These are phyloP conservation scores for Helotiales sp. DNA, from an alignment of 2,329 filamentous ascomycete genomes.

Conservation along the genomic window DNA sequence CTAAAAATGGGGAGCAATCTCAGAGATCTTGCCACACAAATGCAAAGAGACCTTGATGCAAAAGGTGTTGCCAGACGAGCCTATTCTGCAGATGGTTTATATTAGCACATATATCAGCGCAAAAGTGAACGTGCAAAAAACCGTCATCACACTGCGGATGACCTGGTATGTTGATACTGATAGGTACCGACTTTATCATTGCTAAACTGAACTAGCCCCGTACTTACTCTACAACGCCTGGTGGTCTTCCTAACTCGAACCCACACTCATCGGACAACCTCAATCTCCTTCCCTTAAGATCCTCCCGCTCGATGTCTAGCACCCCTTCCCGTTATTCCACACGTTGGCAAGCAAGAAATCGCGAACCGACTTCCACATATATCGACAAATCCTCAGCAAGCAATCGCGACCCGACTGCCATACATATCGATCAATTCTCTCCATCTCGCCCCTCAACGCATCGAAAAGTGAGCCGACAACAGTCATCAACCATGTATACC, in stretches of 20 bases:
- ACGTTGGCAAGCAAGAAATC: too few relatives aligned
- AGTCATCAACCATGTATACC: not conserved
- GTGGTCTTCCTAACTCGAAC: not conserved
- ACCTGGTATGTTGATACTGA: not conserved
- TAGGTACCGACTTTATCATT: too few relatives aligned
- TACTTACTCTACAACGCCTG: not conserved
- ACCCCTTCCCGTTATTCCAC: not conserved
- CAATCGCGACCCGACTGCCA: too few relatives aligned
- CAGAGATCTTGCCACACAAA: conserved; percentile 1
- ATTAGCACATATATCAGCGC: conserved; percentile 10
- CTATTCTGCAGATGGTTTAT: conserved; percentile 3
- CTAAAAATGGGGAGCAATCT: not conserved
- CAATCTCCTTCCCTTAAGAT: not conserved
- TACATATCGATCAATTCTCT: too few relatives aligned
- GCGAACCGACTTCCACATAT: too few relatives aligned
- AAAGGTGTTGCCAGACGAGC: not conserved
- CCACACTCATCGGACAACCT: not conserved
- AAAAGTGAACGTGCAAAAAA: not conserved
- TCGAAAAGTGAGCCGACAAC: not conserved
- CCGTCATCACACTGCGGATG: not conserved
- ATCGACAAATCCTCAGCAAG: too few relatives aligned
- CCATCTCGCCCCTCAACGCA: not conserved
- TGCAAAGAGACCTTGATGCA: conserved; percentile 4
- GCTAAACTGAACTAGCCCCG: too few relatives aligned
- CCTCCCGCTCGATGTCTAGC: not conserved